Conservation (phyloP, 2,329 filamentous ascomycete species). For the Neonectria neomacrospora region DNA sequence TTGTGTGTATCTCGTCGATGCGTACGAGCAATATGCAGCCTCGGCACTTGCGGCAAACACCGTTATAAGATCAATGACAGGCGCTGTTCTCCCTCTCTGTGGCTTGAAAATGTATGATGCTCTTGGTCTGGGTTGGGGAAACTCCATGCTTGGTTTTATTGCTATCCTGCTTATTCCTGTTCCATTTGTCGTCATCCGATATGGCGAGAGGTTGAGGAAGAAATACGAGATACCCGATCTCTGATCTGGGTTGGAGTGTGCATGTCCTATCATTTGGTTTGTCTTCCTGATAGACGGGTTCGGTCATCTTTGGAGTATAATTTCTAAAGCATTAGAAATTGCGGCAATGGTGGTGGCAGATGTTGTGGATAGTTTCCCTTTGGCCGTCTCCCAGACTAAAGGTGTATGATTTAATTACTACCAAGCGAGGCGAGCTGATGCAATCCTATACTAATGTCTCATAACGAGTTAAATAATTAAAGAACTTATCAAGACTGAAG, state of each 20-base stretch:
- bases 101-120: conserved; percentile 39
- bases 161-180: conserved; percentile 54
- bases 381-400: too few species aligned
- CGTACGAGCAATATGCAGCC: conserved; percentile 26
- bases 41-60: conserved; percentile 33
- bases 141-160: conserved; percentile 53
- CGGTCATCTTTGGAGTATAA: too few species aligned
- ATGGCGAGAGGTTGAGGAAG: conserved; percentile 49
- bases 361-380: too few species aligned
- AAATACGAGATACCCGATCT: conserved; percentile 25
- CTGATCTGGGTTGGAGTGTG: background rate
- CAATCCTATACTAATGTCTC: too few species aligned
- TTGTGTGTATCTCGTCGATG: conserved; percentile 31
- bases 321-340: too few species aligned
- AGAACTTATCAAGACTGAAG: too few species aligned
- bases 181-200: conserved; percentile 52
- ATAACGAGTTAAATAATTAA: too few species aligned
- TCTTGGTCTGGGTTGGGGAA: conserved; percentile 59
- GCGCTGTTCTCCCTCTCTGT: conserved; percentile 25
- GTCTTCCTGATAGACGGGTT: too few species aligned
- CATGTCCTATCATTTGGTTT: too few species aligned
- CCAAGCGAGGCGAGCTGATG: too few species aligned
- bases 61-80: conserved; percentile 22
- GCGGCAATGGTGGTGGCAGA: too few species aligned
- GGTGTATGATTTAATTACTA: too few species aligned